Evolutionary conservation across 768 basidiomycete genomes (phyloP), one percentile per base, ranked within the genome.

Genomic region (Polyporus arcularius): DNA sequence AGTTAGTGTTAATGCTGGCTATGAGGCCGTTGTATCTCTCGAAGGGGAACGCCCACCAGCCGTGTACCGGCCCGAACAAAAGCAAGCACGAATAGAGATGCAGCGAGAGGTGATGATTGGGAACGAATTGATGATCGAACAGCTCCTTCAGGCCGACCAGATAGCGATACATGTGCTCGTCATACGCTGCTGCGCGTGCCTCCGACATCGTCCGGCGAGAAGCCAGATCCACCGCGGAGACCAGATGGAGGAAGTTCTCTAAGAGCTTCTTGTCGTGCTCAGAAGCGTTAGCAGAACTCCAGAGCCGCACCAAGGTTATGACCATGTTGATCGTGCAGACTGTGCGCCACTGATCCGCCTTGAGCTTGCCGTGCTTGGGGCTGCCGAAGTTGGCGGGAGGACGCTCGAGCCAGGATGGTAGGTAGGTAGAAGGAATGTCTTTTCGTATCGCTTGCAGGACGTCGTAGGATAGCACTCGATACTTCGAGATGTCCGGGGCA

Each of bases 301-400:
- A 79, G 1, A 77, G 55, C 5, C 75, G 68, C 16, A 76, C 70
- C 7, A 79, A 64, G 3, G 75, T 76, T 49, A 77, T 68, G 2
- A 71, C 67, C 0, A 78, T 55, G 53, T 75, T 68, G 28, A 78
- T 67, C 0, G 69, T 68, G 30, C 74, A 71, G 2, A 76, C 57
- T 0, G 68, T 70, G 12, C 69, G 66, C 79, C 78, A 81, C 21
- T 64, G 53, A 48, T 68, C 68, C 0, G 70, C 70, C 14, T 61
- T 70, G 16, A 67, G 62, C 18, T 61, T 69, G 6, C 70, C 70
- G 6, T 55, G 61, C 0, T 26, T 30, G 0, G 51, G 18, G 6
- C 47, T 59, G 1, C 68, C 70, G 15, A 66, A 30, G 14, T 68
- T 61, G 10, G 28, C 4, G 0, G 68, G 66, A 0, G 63, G 56